Percentiles rank a stretch among this genome's conserved stretches.
These are phyloP conservation scores for Penicillium cosmopolitanum DNA, from an alignment of 495 filamentous ascomycete genomes.

Conservation along the genomic window DNA sequence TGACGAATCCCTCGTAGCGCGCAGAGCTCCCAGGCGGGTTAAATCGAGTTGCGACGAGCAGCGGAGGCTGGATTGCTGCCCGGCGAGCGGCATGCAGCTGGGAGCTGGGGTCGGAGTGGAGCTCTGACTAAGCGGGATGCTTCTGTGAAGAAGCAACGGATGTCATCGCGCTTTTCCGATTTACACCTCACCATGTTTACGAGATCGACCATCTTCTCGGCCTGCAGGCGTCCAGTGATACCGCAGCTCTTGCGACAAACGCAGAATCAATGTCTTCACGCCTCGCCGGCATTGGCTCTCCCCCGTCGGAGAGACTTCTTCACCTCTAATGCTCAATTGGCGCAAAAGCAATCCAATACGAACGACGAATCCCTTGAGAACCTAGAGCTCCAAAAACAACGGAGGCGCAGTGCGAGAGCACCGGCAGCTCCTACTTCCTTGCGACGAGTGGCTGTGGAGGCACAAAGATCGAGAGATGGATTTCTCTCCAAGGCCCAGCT, in stretches of 20 bases:
- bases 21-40: conserved; percentile 29
- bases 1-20: conserved; percentile 40
- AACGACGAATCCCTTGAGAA: conserved; percentile 25
- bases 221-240: conserved; percentile 32
- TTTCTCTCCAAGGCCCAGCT: conserved; percentile 43
- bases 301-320: conserved; percentile 53
- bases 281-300: conserved; percentile 33
- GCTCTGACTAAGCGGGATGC: conserved; percentile 32
- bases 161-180: conserved; percentile 19
- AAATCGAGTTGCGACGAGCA: conserved; percentile 28
- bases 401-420: conserved; percentile 46
- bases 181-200: conserved; percentile 38
- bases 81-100: conserved; percentile 16
- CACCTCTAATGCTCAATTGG: conserved; percentile 50
- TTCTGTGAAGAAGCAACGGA: conserved; percentile 13
- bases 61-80: conserved; percentile 14
- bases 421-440: conserved; percentile 59
- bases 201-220: conserved; percentile 37
- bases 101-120: conserved; percentile 30
- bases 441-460: conserved; percentile 61
- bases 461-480: conserved; percentile 59
- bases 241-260: conserved; percentile 27
- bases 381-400: conserved; percentile 40
- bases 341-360: conserved; percentile 37
- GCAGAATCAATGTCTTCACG: conserved; percentile 46